Conservation (phyloP, 129 eudicot genomes). For the Lactuca saligna region DNA sequence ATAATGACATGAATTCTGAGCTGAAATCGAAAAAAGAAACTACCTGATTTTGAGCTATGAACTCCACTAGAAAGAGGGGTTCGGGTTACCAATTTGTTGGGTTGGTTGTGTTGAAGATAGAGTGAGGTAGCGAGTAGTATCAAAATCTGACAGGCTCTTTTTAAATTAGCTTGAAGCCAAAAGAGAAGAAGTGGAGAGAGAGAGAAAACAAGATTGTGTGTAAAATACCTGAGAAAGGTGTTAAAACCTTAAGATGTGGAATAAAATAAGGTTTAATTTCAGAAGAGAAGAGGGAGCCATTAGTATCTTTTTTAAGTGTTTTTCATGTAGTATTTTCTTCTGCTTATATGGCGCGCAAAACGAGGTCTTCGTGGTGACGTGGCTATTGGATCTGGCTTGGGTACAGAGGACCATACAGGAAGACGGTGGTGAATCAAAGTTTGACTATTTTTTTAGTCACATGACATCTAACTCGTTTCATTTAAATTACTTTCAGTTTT, state of each 20-base stretch:
- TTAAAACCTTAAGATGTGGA: conserved; percentile 11
- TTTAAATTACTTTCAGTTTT: not conserved
- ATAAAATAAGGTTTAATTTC: conserved; percentile 2
- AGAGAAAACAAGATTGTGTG: conserved; percentile 27
- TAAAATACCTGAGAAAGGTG: not conserved
- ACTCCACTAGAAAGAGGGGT: conserved; percentile 27
- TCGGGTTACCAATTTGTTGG: conserved; percentile 5
- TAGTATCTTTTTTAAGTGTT: conserved; percentile 21
- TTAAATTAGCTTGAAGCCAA: conserved; percentile 39
- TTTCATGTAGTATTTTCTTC: conserved; percentile 17
- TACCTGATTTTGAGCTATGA: conserved; percentile 35
- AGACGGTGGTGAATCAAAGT: conserved; percentile 18
- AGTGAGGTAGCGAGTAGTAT: not conserved
- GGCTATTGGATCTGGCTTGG: conserved; percentile 19
- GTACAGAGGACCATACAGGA: conserved; percentile 19
- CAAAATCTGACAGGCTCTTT: conserved; percentile 28
- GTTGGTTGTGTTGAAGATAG: conserved; percentile 26
- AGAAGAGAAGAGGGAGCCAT: conserved; percentile 20
- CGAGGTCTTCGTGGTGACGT: conserved; percentile 19
- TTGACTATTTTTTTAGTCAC: conserved; percentile 13
- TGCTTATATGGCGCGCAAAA: conserved; percentile 13
- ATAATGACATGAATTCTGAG: conserved; percentile 8
- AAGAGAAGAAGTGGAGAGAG: conserved; percentile 45
- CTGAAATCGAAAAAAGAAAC: conserved; percentile 6
- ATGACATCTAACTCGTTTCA: not conserved